These are phyloP conservation scores for Saururus chinensis DNA, from an alignment of 164 flowering plant species.

Conservation along the genomic window DNA sequence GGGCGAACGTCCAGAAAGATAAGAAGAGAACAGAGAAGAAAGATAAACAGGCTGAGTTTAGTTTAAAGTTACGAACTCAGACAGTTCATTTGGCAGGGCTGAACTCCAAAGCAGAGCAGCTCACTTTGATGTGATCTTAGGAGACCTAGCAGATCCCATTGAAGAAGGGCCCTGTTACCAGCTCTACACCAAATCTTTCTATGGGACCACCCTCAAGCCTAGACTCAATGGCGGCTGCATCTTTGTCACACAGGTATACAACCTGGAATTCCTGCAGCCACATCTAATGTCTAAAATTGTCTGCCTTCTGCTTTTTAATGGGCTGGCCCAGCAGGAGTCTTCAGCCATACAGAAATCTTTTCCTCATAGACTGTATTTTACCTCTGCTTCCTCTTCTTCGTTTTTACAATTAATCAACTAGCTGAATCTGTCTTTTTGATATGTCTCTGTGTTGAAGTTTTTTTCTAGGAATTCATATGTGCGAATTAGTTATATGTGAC, in stretches of 20 bases:
- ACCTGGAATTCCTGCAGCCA: neutral
- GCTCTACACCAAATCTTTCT: slow-evolving; percentile 91
- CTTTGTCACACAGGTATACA: slow-evolving; percentile 78
- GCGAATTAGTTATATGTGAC: no score
- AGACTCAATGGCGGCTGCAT: slow-evolving; percentile 60
- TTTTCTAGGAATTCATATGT: no score
- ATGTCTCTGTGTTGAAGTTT: no score
- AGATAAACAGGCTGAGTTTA: no score
- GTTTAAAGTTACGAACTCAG: no score
- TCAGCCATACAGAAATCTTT: slow-evolving; percentile 82
- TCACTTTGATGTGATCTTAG: slow-evolving; percentile 70
- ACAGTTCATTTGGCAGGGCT: slow-evolving; percentile 52
- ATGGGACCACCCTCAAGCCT: slow-evolving; percentile 61
- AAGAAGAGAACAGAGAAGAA: no score
- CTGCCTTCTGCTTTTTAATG: slow-evolving; percentile 7
- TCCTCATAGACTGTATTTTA: no score
- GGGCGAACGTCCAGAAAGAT: no score
- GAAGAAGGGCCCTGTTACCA: slow-evolving; percentile 96
- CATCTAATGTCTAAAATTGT: neutral
- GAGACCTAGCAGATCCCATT: slow-evolving; percentile 89
- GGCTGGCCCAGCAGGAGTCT: slow-evolving; percentile 96
- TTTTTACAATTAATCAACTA: no score
- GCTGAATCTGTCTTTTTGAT: no score
- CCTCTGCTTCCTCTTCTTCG: no score
- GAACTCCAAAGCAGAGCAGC: slow-evolving; percentile 60